A percentile compares a stretch with the other conserved stretches of the same genome.
These are phyloP conservation scores for Dendrocalamus latiflorus DNA, from an alignment of 202 grass and related monocot species.

Conservation along the genomic window DNA sequence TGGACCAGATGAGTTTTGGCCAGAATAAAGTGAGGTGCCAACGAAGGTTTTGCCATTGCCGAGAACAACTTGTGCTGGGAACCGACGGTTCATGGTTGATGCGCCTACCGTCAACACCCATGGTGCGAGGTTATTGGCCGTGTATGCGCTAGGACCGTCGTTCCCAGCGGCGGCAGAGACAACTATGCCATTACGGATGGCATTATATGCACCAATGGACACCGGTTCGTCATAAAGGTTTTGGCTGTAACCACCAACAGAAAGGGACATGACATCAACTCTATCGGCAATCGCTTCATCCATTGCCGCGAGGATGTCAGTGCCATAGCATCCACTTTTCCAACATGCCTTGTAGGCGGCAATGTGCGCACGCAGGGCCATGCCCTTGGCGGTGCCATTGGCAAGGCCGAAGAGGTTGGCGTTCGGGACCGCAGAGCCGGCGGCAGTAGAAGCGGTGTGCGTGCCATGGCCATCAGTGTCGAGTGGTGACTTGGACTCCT, in stretches of 20 bases:
- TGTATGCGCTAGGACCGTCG: neutral
- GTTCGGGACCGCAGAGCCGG: neutral
- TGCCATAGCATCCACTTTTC: neutral
- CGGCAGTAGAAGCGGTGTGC: neutral
- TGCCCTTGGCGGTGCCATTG: conserved; percentile 18
- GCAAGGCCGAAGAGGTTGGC: conserved; percentile 33
- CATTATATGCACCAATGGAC: conserved; percentile 16
- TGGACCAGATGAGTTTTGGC: too few relatives aligned
- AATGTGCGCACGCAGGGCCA: conserved; percentile 35
- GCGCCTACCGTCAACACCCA: conserved; percentile 52
- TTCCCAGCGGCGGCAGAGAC: conserved; percentile 38
- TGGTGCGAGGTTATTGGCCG: conserved; percentile 25
- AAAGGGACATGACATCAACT: conserved; percentile 12
- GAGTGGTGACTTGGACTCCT: too few relatives aligned
- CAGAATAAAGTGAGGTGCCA: conserved; percentile 37
- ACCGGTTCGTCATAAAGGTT: neutral
- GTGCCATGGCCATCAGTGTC: too few relatives aligned
- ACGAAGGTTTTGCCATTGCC: conserved; percentile 10
- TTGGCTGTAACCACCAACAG: neutral
- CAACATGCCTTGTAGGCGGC: conserved; percentile 50
- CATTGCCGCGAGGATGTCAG: conserved; percentile 28
- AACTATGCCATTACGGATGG: conserved; percentile 31
- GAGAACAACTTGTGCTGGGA: conserved; percentile 22
- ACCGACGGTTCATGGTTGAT: conserved; percentile 45
- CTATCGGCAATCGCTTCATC: conserved; percentile 31